A percentile compares a stretch with the other conserved stretches of the same genome.
phyloP scores from a whole-genome alignment of 176 grass and related monocot species.

The Triticum urartu region DNA sequence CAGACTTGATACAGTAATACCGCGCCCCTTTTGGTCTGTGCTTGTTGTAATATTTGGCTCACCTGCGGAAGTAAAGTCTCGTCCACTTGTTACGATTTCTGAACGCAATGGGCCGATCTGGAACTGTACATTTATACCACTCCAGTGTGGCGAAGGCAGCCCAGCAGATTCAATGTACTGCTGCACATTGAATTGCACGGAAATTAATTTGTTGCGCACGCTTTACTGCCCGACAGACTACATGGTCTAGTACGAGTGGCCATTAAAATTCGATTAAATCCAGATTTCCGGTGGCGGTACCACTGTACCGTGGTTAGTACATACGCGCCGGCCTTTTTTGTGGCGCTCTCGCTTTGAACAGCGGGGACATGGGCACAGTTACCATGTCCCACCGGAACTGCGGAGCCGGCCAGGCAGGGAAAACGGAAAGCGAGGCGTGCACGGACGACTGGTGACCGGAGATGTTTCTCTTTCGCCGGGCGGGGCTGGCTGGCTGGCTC shows the following conservation, averaged over 20 bases:
- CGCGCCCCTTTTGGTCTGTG: background rate
- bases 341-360: background rate
- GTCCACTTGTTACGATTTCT: background rate
- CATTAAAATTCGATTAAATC: slow-evolving; percentile 9
- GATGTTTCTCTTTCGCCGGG: slow-evolving; percentile 9
- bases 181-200: slow-evolving; percentile 31
- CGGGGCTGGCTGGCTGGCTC: background rate
- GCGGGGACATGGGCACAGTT: slow-evolving; percentile 1
- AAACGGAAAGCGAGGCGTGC: slow-evolving; percentile 42
- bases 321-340: background rate
- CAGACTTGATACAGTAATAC: background rate
- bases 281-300: background rate
- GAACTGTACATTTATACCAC: slow-evolving; percentile 37
- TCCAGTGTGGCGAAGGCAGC: background rate
- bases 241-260: background rate
- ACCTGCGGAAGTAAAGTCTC: slow-evolving; percentile 1
- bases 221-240: slow-evolving; percentile 34
- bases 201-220: background rate
- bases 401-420: slow-evolving; percentile 1
- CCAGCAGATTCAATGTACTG: slow-evolving; percentile 38
- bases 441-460: slow-evolving; percentile 23
- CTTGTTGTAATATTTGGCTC: slow-evolving; percentile 1
- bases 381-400: background rate
- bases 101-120: slow-evolving; percentile 26
- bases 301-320: background rate